Conservation (phyloP, 257 asterid genomes). For the Solanum ahanhuiri region DNA sequence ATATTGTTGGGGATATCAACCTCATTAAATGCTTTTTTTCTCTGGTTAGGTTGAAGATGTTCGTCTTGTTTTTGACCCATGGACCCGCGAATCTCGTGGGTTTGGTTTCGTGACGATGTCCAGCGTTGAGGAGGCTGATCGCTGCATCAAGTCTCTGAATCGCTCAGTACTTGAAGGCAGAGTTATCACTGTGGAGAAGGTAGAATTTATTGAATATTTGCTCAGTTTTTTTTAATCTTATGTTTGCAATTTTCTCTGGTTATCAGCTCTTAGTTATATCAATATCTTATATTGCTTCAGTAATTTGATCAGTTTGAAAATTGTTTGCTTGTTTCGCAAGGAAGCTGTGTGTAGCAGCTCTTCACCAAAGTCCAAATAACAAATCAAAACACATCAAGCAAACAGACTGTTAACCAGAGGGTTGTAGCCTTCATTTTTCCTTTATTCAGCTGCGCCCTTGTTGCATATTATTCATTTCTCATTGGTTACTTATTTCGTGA, state of each 20-base stretch:
- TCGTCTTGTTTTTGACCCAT: conserved; percentile 76
- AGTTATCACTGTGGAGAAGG: conserved; percentile 94
- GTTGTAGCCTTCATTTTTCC: conserved; percentile 90
- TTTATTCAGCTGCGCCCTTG: neutral
- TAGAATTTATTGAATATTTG: neutral
- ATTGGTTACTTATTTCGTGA: neutral
- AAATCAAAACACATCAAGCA: conserved; percentile 62
- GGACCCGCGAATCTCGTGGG: conserved; percentile 85
- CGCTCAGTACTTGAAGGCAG: conserved; percentile 80
- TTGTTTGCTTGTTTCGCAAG: conserved; percentile 44
- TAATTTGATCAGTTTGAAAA: conserved; percentile 18
- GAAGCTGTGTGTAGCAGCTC: conserved; percentile 98
- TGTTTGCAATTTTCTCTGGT: neutral
- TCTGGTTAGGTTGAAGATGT: conserved; percentile 57
- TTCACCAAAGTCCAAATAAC: conserved; percentile 67
- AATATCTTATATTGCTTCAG: neutral
- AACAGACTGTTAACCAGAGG: conserved; percentile 60
- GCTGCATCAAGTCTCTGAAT: conserved; percentile 76
- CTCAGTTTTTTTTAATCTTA: neutral
- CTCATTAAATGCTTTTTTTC: neutral
- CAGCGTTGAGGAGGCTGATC: conserved; percentile 47
- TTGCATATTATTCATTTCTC: neutral
- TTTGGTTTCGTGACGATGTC: conserved; percentile 92
- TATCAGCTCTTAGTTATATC: neutral
- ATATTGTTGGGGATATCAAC: neutral